Conservation (phyloP, 2,329 filamentous ascomycete species). For the Pestalotiopsis sp. region DNA sequence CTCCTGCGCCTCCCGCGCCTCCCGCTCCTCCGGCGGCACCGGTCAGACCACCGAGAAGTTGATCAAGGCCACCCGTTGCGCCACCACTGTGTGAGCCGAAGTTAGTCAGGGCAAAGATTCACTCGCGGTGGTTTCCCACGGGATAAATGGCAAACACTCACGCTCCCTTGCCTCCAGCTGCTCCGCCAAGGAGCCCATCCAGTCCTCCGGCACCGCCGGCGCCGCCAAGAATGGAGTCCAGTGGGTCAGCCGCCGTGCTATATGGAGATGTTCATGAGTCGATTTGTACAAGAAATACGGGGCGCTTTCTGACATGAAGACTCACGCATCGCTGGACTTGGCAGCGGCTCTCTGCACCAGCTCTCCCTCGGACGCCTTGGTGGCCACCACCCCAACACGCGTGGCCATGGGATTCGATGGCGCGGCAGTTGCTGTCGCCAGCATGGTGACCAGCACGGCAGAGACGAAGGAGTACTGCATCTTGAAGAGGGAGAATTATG, state of each 20-base stretch:
- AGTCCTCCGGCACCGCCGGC: slow-evolving; percentile 11
- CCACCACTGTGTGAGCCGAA: slow-evolving; percentile 2
- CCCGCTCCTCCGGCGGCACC: slow-evolving; percentile 4
- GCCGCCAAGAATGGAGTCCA: not conserved
- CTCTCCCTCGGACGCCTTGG: not conserved
- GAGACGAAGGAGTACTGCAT: slow-evolving; percentile 18
- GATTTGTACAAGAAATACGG: not conserved
- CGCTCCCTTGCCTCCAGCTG: slow-evolving; percentile 2
- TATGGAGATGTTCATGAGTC: not conserved
- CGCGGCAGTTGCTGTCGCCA: slow-evolving; percentile 13
- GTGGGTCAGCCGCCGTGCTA: not conserved
- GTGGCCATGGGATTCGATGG: not conserved
- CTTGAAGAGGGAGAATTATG: not conserved
- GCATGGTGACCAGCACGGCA: slow-evolving; percentile 16
- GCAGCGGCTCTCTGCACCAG: not conserved
- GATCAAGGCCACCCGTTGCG: slow-evolving; percentile 11
- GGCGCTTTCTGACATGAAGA: not conserved
- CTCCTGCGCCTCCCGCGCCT: slow-evolving; percentile 5
- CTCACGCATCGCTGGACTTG: not conserved
- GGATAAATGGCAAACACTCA: not conserved
- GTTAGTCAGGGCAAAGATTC: not conserved
- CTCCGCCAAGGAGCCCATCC: slow-evolving; percentile 5
- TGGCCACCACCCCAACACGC: slow-evolving; percentile 1
- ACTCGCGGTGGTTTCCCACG: not conserved
- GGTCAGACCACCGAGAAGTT: slow-evolving; percentile 12